Conservation (phyloP, 495 filamentous ascomycete species). For the Poronia punctata region DNA sequence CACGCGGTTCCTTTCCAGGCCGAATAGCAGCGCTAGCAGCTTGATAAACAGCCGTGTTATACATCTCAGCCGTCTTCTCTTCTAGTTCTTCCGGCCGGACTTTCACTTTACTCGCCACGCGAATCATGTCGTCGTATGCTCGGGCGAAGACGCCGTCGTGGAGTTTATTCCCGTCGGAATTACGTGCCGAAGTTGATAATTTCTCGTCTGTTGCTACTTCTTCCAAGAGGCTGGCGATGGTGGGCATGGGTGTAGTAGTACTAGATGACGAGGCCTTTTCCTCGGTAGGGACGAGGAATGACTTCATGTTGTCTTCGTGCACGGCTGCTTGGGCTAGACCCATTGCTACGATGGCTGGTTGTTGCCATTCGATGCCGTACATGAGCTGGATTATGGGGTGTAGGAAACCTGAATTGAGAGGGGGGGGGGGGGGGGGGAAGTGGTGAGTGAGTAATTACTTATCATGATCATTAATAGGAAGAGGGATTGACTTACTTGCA, state of each 20-base stretch:
- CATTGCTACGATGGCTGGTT: constrained; percentile 76
- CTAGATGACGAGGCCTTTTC: constrained; percentile 29
- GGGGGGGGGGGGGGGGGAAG: not conserved
- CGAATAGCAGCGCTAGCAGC: constrained; percentile 53
- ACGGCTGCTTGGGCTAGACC: constrained; percentile 69
- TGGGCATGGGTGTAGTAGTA: constrained; percentile 28
- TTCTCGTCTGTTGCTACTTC: constrained; percentile 50
- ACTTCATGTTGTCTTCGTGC: constrained; percentile 45
- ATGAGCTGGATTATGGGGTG: constrained; percentile 83
- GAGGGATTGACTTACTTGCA: constrained; percentile 37
- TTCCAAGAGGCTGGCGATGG: constrained; percentile 51
- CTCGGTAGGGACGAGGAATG: constrained; percentile 49
- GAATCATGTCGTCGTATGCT: constrained; percentile 56
- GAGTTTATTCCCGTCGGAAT: constrained; percentile 54
- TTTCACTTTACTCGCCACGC: constrained; percentile 50
- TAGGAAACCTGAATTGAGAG: constrained; percentile 49
- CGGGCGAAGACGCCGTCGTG: constrained; percentile 57
- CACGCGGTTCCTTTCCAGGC: constrained; percentile 55
- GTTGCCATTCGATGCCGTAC: constrained; percentile 72
- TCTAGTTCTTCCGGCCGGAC: constrained; percentile 57
- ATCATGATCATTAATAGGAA: not conserved
- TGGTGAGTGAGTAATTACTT: constrained; percentile 15
- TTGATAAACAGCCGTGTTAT: constrained; percentile 57
- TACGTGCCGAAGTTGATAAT: constrained; percentile 42
- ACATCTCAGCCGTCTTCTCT: constrained; percentile 70